These are phyloP conservation scores for Arthrinium puccinioides DNA, from an alignment of 2,329 filamentous ascomycete species.

Conservation along the genomic window DNA sequence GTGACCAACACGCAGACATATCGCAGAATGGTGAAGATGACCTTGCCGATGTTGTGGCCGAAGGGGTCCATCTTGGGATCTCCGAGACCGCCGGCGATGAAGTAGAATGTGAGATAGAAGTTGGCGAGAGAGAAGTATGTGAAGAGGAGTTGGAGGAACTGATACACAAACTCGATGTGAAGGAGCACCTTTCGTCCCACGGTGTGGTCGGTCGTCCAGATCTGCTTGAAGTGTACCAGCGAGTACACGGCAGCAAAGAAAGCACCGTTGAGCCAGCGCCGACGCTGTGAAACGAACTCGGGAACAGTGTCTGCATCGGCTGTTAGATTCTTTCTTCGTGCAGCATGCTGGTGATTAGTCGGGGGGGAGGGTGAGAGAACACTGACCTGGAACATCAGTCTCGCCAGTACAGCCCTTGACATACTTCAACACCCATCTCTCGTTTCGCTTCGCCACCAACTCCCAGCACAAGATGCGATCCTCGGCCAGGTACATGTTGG, in stretches of 20 bases:
- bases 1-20: constrained; percentile 85
- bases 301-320: constrained; percentile 70
- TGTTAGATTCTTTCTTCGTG: too few relatives aligned
- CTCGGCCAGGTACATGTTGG: constrained; percentile 98
- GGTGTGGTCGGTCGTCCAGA: constrained; percentile 90
- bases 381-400: constrained; percentile 90
- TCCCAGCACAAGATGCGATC: constrained; percentile 97
- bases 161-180: constrained; percentile 93
- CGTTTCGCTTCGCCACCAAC: constrained; percentile 86
- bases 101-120: constrained; percentile 98
- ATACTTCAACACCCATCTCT: constrained; percentile 96
- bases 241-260: constrained; percentile 99
- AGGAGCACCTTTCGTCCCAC: constrained; percentile 82
- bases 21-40: constrained; percentile 80
- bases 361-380: too few relatives aligned
- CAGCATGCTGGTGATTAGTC: constrained; percentile 1
- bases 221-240: constrained; percentile 86
- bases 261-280: constrained; percentile 95
- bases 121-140: constrained; percentile 98
- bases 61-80: constrained; percentile 82
- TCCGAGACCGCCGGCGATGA: constrained; percentile 83
- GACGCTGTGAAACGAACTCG: constrained; percentile 93
- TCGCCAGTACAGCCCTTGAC: constrained; percentile 95
- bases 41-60: constrained; percentile 73
- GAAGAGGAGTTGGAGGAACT: constrained; percentile 86